Evolutionary conservation across 192 early-diverging fungal genomes (phyloP).

Genomic region (Backusella westeae): DNA sequence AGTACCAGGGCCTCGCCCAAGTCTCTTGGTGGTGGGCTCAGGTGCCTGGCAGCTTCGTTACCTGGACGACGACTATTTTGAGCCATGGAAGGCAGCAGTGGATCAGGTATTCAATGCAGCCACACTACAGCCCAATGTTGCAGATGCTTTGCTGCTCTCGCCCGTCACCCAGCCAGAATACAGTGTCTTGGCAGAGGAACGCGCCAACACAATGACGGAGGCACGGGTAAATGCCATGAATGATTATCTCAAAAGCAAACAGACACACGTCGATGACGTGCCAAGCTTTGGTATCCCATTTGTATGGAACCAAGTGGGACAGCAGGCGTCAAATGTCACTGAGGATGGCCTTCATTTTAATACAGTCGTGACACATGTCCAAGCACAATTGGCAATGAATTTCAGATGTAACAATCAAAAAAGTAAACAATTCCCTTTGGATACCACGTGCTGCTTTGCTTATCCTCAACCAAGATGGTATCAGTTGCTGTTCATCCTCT

Average conservation of each 20-base stretch:
- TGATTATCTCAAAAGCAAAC: constrained; percentile 42
- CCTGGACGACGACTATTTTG: constrained; percentile 39
- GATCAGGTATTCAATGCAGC: constrained; percentile 35
- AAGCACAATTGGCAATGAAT: constrained; percentile 61
- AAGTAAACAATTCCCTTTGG: constrained; percentile 44
- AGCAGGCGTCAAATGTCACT: constrained; percentile 37
- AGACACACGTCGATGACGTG: background rate
- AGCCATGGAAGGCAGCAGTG: constrained; percentile 43
- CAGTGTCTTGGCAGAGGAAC: constrained; percentile 40
- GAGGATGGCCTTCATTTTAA: constrained; percentile 73
- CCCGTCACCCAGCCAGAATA: constrained; percentile 44
- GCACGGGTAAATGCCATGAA: constrained; percentile 55
- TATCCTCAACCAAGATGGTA: constrained; percentile 48
- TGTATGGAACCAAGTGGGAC: constrained; percentile 43
- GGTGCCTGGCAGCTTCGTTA: constrained; percentile 71
- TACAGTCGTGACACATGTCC: constrained; percentile 39
- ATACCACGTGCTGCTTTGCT: constrained; percentile 58
- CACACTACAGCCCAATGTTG: constrained; percentile 29
- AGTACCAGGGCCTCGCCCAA: constrained; percentile 11
- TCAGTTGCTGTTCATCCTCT: constrained; percentile 34
- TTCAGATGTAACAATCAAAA: constrained; percentile 54
- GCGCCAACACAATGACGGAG: constrained; percentile 42
- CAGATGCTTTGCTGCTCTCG: constrained; percentile 31
- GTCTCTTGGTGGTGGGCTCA: constrained; percentile 47
- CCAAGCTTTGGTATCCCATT: constrained; percentile 43